These are phyloP conservation scores for Akanthomyces lecanii DNA, from an alignment of 2,329 filamentous ascomycete species.

Conservation along the genomic window DNA sequence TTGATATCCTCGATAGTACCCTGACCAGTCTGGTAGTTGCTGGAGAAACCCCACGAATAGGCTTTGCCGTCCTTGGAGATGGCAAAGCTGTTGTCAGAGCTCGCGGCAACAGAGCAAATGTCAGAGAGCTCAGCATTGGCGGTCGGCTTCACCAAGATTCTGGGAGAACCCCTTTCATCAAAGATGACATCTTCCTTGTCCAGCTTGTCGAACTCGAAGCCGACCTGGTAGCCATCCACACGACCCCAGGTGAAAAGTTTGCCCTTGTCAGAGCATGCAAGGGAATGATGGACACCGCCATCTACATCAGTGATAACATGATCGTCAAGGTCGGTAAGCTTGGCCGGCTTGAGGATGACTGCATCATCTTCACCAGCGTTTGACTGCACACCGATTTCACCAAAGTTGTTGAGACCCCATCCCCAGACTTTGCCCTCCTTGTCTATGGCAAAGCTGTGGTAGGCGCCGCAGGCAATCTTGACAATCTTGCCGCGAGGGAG, in stretches of 20 bases:
- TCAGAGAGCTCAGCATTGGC: slow-evolving; percentile 46
- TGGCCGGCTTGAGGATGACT: slow-evolving; percentile 66
- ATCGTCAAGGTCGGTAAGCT: slow-evolving; percentile 60
- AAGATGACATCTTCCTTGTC: slow-evolving; percentile 52
- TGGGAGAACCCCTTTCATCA: slow-evolving; percentile 58
- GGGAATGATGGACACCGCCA: slow-evolving; percentile 72
- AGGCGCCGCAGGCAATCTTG: slow-evolving; percentile 60
- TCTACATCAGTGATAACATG: slow-evolving; percentile 64
- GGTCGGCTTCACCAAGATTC: slow-evolving; percentile 54
- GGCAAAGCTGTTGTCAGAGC: slow-evolving; percentile 70
- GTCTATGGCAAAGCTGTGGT: slow-evolving; percentile 79
- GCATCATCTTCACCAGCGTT: slow-evolving; percentile 52
- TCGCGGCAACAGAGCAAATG: slow-evolving; percentile 53
- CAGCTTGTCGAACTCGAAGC: slow-evolving; percentile 51
- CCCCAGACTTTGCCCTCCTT: slow-evolving; percentile 66
- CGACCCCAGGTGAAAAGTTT: slow-evolving; percentile 59
- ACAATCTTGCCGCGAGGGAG: slow-evolving; percentile 55
- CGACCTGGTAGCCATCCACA: slow-evolving; percentile 49
- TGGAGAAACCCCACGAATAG: slow-evolving; percentile 77
- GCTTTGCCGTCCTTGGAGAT: slow-evolving; percentile 66
- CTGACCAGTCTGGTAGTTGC: slow-evolving; percentile 74
- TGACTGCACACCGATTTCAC: slow-evolving; percentile 65
- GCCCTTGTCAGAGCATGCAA: slow-evolving; percentile 55
- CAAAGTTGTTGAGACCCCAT: slow-evolving; percentile 87
- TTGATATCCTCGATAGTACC: slow-evolving; percentile 76